Evolutionary conservation across 331 rosid genomes (phyloP).

Genomic region (Erythrophleum ivorense): DNA sequence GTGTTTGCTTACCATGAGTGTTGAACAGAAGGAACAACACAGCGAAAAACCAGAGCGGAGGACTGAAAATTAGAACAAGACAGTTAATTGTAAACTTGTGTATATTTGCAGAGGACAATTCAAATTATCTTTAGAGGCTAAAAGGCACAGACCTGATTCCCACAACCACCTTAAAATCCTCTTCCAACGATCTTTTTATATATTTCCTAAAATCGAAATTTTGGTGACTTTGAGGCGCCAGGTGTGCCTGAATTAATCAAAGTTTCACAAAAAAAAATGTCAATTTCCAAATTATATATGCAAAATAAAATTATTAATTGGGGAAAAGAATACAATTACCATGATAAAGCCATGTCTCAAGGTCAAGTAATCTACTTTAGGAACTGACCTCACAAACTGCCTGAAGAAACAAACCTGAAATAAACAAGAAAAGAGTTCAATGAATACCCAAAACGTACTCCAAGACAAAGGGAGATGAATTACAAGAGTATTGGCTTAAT

Average conservation of each 20-base stretch:
- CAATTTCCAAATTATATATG: not conserved
- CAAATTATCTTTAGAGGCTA: not conserved
- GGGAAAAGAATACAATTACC: constrained; percentile 38
- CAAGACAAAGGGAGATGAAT: not conserved
- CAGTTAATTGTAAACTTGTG: not conserved
- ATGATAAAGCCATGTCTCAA: constrained; percentile 82
- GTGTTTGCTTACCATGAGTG: constrained; percentile 67
- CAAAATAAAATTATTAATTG: not conserved
- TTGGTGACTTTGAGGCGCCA: constrained; percentile 82
- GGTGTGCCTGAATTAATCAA: constrained; percentile 70
- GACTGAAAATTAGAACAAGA: constrained; percentile 54
- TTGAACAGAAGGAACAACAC: constrained; percentile 78
- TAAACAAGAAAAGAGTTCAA: not conserved
- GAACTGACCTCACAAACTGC: constrained; percentile 90
- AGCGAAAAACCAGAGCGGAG: constrained; percentile 81
- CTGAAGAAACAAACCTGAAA: constrained; percentile 86
- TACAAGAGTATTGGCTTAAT: constrained; percentile 17
- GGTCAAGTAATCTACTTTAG: constrained; percentile 89
- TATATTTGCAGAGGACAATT: not conserved
- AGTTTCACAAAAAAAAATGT: not conserved
- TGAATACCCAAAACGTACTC: not conserved
- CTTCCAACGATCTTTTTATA: constrained; percentile 77
- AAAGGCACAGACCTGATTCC: constrained; percentile 67
- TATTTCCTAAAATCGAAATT: constrained; percentile 76
- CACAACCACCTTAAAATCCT: constrained; percentile 90